A percentile compares a stretch with the other conserved stretches of the same genome.
Evolutionary conservation across 495 filamentous ascomycete species (phyloP).

Genomic region (Trichoderma gamsii): DNA sequence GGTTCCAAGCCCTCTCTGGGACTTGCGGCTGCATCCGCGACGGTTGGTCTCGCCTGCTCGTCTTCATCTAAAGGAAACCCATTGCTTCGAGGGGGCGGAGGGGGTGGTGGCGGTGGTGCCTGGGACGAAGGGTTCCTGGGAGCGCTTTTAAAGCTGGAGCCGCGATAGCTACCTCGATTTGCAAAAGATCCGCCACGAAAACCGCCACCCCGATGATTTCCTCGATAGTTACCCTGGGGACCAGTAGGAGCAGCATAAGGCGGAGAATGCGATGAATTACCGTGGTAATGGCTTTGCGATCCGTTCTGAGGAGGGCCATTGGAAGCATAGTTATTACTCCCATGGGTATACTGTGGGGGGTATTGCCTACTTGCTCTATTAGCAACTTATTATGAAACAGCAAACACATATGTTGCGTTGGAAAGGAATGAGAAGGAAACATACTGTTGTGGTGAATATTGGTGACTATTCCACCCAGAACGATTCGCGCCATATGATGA

Average conservation of each 20-base stretch:
- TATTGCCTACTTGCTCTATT: conserved; percentile 45
- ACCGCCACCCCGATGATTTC: conserved; percentile 40
- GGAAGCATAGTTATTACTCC: conserved; percentile 39
- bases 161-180: conserved; percentile 30
- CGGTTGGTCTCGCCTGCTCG: conserved; percentile 25
- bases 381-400: conserved; percentile 20
- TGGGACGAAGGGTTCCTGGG: conserved; percentile 25
- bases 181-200: conserved; percentile 3
- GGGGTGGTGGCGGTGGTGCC: conserved; percentile 11
- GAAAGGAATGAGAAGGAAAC: conserved; percentile 22
- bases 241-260: conserved; percentile 38
- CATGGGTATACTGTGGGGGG: conserved; percentile 50
- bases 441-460: conserved; percentile 57
- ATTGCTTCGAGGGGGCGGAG: conserved; percentile 21
- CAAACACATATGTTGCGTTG: neutral
- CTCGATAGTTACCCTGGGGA: conserved; percentile 46
- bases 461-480: conserved; percentile 50
- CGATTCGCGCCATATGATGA: conserved; percentile 61
- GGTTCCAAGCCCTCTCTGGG: conserved; percentile 17
- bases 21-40: conserved; percentile 18
- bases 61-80: conserved; percentile 40
- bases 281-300: conserved; percentile 40
- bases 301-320: conserved; percentile 27
- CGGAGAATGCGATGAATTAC: conserved; percentile 50
- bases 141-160: conserved; percentile 28